Conservation (phyloP, 2,329 filamentous ascomycete species). For the Hypoxylon sp. region DNA sequence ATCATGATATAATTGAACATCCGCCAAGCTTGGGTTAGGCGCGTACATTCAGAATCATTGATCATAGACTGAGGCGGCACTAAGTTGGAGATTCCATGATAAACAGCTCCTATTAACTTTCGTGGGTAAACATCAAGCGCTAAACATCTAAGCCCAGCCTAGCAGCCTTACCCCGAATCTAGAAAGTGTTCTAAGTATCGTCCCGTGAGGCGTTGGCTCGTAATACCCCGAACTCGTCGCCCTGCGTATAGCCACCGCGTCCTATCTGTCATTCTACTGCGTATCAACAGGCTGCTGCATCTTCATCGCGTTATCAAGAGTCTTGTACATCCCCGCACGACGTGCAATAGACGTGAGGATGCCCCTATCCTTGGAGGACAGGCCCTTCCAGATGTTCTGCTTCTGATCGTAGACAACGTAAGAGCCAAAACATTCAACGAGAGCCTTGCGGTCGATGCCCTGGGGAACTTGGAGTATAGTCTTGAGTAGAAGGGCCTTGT, state of each 20-base stretch:
- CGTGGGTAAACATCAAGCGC: neutral
- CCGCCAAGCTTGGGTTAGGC: too few relatives aligned
- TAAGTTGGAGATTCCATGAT: neutral
- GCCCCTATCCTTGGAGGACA: neutral
- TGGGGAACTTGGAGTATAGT: conserved; percentile 26
- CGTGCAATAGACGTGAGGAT: conserved; percentile 18
- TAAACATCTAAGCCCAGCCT: neutral
- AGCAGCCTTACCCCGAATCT: neutral
- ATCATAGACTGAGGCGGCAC: neutral
- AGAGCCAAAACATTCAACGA: conserved; percentile 21
- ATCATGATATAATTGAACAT: neutral
- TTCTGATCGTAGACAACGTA: conserved; percentile 14
- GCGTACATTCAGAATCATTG: neutral
- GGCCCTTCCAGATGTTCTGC: neutral
- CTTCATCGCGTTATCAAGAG: conserved; percentile 19
- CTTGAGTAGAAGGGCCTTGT: conserved; percentile 22
- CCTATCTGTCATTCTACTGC: neutral
- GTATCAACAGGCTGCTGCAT: conserved; percentile 5
- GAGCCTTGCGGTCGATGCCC: conserved; percentile 10
- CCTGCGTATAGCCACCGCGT: neutral
- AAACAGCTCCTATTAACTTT: conserved; percentile 10
- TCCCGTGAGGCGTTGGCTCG: neutral
- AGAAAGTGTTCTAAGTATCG: neutral
- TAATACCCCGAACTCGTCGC: neutral
- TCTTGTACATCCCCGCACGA: neutral